These are phyloP conservation scores for Podila epicladia DNA, from an alignment of 192 early-diverging fungal genomes.

Conservation along the genomic window DNA sequence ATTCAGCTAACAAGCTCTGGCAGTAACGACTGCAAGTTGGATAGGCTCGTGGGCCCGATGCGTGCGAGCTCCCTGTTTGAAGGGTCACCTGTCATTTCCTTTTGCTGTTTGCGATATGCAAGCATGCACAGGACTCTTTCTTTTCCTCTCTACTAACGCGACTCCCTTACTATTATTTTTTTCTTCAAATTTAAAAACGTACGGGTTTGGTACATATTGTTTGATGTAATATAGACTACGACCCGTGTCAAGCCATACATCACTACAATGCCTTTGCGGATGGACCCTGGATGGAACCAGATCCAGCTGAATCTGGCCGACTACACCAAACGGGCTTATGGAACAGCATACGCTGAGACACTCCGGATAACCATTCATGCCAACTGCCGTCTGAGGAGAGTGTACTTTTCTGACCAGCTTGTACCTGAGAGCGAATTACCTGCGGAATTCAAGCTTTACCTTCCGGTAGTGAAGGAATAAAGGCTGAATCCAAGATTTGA, in stretches of 20 bases:
- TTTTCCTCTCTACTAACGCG: not conserved
- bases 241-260: conserved; percentile 89
- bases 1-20: not conserved
- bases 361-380: conserved; percentile 91
- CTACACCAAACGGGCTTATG: conserved; percentile 88
- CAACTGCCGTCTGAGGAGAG: conserved; percentile 85
- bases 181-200: not conserved
- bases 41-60: too few species aligned
- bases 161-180: not conserved
- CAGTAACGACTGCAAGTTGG: not conserved
- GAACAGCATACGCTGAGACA: conserved; percentile 89
- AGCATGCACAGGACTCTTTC: too few species aligned
- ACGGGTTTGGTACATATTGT: too few species aligned
- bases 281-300: conserved; percentile 98
- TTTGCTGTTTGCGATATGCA: too few species aligned
- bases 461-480: conserved; percentile 69
- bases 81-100: too few species aligned
- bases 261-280: conserved; percentile 90
- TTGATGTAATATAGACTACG: conserved; percentile 59
- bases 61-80: too few species aligned
- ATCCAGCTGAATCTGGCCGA: conserved; percentile 91
- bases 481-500: too few species aligned
- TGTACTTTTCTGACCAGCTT: conserved; percentile 93
- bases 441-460: conserved; percentile 89
- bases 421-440: conserved; percentile 94